A percentile compares a stretch with the other conserved stretches of the same genome.
Evolutionary conservation across 2,329 filamentous ascomycete species (phyloP).

Genomic region (Sporothrix luriei): DNA sequence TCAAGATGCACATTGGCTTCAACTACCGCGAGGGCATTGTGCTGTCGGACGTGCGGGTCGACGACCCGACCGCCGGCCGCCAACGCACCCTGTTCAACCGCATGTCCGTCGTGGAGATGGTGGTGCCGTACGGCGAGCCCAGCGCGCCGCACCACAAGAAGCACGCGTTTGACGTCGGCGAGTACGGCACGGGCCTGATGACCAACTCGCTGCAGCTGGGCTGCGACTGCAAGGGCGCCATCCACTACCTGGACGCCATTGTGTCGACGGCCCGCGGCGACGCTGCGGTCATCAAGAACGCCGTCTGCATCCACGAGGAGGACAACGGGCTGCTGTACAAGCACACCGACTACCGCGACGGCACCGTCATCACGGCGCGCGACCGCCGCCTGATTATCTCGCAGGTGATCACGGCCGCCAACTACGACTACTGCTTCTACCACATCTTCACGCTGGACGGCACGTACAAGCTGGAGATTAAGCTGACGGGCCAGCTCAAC

Average conservation of each 20-base stretch:
- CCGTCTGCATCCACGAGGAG: slow-evolving; percentile 94
- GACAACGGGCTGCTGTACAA: slow-evolving; percentile 92
- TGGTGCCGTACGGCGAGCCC: slow-evolving; percentile 84
- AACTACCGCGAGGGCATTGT: slow-evolving; percentile 93
- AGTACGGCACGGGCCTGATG: slow-evolving; percentile 76
- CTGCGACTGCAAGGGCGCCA: slow-evolving; percentile 85
- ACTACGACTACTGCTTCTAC: slow-evolving; percentile 75
- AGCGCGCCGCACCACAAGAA: slow-evolving; percentile 79
- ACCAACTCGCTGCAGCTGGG: slow-evolving; percentile 75
- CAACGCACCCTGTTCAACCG: slow-evolving; percentile 83
- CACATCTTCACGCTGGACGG: slow-evolving; percentile 66
- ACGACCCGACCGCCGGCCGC: slow-evolving; percentile 68
- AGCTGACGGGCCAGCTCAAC: slow-evolving; percentile 89
- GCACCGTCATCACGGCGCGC: slow-evolving; percentile 81
- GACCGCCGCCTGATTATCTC: slow-evolving; percentile 84
- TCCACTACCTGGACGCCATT: slow-evolving; percentile 87
- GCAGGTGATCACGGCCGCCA: slow-evolving; percentile 92
- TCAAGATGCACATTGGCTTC: slow-evolving; percentile 90
- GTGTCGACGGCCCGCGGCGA: slow-evolving; percentile 78
- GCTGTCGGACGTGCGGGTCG: slow-evolving; percentile 85
- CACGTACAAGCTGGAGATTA: slow-evolving; percentile 87
- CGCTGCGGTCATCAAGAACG: slow-evolving; percentile 84
- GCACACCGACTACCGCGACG: slow-evolving; percentile 90
- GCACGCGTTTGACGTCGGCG: slow-evolving; percentile 78
- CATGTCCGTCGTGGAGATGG: slow-evolving; percentile 89